Conservation (phyloP, 2,329 filamentous ascomycete species). For the Fusarium udum region DNA sequence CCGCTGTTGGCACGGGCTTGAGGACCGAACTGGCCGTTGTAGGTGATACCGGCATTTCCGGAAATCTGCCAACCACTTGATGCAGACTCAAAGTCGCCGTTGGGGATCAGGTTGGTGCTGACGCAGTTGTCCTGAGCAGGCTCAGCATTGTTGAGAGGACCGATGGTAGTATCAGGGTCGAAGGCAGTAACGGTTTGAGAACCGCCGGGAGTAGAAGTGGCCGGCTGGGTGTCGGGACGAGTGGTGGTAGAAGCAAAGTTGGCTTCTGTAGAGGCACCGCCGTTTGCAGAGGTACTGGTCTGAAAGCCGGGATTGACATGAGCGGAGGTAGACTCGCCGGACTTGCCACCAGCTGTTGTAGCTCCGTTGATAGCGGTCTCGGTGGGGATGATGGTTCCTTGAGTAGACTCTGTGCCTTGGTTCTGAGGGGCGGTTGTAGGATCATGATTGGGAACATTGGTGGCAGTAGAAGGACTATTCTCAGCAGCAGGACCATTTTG, state of each 20-base stretch:
- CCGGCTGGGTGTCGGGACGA: not conserved
- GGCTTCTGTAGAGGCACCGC: not conserved
- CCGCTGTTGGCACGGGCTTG: not conserved
- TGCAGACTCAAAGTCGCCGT: constrained; percentile 7
- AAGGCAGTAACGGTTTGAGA: not conserved
- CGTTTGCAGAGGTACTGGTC: not conserved
- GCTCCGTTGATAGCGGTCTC: not conserved
- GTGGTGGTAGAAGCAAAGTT: not conserved
- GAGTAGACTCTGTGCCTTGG: not conserved
- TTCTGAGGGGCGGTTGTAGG: not conserved
- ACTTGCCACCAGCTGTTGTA: too few relatives aligned
- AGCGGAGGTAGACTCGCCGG: too few relatives aligned
- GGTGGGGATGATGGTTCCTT: not conserved
- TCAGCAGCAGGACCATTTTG: not conserved
- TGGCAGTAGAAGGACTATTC: not conserved
- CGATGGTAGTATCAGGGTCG: not conserved
- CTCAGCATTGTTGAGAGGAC: not conserved
- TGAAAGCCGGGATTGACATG: not conserved
- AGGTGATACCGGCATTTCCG: not conserved
- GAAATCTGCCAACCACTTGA: not conserved
- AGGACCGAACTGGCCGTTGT: not conserved
- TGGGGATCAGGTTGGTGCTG: not conserved
- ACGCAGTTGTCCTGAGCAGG: not conserved
- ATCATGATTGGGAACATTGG: not conserved
- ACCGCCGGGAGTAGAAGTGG: not conserved